Evolutionary conservation across 2,329 filamentous ascomycete genomes (phyloP).

Genomic region (Fusarium sp.): DNA sequence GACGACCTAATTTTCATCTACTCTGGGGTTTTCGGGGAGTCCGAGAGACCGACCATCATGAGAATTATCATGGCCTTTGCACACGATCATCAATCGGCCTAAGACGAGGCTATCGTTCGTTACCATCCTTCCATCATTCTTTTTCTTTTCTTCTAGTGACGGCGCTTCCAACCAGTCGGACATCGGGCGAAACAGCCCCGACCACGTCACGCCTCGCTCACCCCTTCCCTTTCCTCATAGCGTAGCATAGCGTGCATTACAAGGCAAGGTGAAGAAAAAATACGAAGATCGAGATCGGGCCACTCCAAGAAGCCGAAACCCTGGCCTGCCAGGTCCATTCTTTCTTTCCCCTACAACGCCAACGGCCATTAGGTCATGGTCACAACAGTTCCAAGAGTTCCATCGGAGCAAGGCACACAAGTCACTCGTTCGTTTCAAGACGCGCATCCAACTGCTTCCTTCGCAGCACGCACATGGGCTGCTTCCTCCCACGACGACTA

Average conservation of each 20-base stretch:
- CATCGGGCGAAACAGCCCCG: conserved; percentile 22
- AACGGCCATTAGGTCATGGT: conserved; percentile 21
- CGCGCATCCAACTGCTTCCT: conserved; percentile 2
- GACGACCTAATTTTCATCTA: background rate
- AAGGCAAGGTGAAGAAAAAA: conserved; percentile 22
- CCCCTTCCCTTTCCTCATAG: conserved; percentile 10
- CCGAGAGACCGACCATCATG: background rate
- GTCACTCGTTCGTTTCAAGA: conserved; percentile 37
- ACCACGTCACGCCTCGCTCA: conserved; percentile 26
- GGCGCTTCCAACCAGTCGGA: conserved; percentile 17
- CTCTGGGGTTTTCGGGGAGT: conserved; percentile 10
- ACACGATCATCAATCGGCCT: background rate
- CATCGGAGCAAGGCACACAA: conserved; percentile 4
- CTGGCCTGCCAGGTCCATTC: conserved; percentile 1
- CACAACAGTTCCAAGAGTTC: conserved; percentile 2
- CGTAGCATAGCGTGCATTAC: background rate
- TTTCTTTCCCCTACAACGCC: conserved; percentile 24
- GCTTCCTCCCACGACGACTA: conserved; percentile 13
- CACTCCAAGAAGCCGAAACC: background rate
- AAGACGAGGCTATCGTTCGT: background rate
- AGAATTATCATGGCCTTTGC: conserved; percentile 1
- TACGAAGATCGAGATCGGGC: conserved; percentile 27
- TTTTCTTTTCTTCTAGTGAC: background rate
- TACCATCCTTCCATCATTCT: background rate
- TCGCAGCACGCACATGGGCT: conserved; percentile 1